Base-by-base conservation (phyloP, 805 yeast genomes). In the Metschnikowia koreensis region DNA sequence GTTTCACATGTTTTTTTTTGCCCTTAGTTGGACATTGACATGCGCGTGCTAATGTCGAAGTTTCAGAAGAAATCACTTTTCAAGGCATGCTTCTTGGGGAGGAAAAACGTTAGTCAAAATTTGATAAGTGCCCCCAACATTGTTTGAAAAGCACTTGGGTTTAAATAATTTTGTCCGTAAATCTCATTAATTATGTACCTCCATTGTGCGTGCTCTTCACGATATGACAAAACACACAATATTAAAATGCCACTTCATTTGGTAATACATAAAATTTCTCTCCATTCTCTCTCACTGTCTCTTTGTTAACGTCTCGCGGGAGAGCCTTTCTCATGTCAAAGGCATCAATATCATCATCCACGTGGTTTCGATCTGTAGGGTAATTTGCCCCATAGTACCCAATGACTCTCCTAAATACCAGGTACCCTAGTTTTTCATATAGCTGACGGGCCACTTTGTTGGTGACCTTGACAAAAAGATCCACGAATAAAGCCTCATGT, bases 401-500 rank as follows among this genome's bases (percentile, higher is more conserved):
- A 11, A 90, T 82, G 5, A 94, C 98, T 47, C 99, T 70, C 67
- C 99, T 71, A 65, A 77, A 94, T 0, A 91, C 89, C 9, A 83
- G 76, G 64, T 92, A 94, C 0, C 97, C 98, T 50, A 94, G 67
- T 59, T 87, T 86, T 64, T 89, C 93, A 66, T 94, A 94, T 62
- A 94, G 70, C 46, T 81, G 84, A 1, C 90, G 81, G 0, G 97
- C 99, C 50, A 91, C 71, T 5, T 67, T 66, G 65, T 94, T 94
- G 38, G 91, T 87, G 38, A 94, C 90, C 60, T 91, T 86, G 40
- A 94, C 99, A 68, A 91, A 94, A 43, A 94, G 77, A 64, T 94
- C 99, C 58, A 92, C 81, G 66, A 93, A 94, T 58, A 88, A 84
- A 6, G 92, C 86, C 58, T 87, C 77, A 60, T 88, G 86, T 0